Evolutionary conservation across 1,284 basidiomycete genomes (phyloP).

Genomic region (Cutaneotrichosporon daszewskae): DNA sequence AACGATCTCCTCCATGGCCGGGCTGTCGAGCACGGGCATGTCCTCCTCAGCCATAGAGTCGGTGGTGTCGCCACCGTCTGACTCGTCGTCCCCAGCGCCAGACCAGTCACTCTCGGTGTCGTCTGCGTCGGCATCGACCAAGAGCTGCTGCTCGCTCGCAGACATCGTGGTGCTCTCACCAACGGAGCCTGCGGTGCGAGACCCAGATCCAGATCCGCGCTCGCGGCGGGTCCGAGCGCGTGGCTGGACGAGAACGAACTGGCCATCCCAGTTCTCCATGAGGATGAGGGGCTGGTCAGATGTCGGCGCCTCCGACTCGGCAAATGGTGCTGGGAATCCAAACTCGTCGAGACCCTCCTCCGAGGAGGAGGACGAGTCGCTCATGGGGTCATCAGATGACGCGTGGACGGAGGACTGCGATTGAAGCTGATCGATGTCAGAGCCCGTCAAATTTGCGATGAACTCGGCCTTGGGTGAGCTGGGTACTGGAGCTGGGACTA

Average conservation of each 20-base stretch:
- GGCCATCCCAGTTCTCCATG: conserved; percentile 47
- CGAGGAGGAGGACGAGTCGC: conserved; percentile 30
- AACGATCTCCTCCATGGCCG: conserved; percentile 38
- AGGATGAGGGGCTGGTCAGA: conserved; percentile 31
- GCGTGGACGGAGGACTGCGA: conserved; percentile 39
- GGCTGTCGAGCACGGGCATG: conserved; percentile 43
- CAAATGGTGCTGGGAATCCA: conserved; percentile 33
- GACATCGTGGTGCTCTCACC: conserved; percentile 32
- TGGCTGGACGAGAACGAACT: conserved; percentile 42
- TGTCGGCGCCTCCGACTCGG: conserved; percentile 8
- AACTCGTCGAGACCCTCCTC: conserved; percentile 42
- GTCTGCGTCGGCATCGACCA: conserved; percentile 40
- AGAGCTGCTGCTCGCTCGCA: conserved; percentile 31
- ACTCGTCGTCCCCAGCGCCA: conserved; percentile 29
- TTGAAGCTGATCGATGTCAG: conserved; percentile 34
- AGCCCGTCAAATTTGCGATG: conserved; percentile 40
- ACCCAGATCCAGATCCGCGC: conserved; percentile 22
- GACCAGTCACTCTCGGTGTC: conserved; percentile 30
- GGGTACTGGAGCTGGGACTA: too few relatives aligned
- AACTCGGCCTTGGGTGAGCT: too few relatives aligned
- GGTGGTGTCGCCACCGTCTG: conserved; percentile 40
- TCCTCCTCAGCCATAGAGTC: conserved; percentile 47
- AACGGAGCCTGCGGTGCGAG: conserved; percentile 27
- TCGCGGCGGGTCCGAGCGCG: conserved; percentile 17
- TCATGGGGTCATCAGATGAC: conserved; percentile 26